phyloP scores from a whole-genome alignment of 257 asterid genomes.

The Anisodus acutangulus region DNA sequence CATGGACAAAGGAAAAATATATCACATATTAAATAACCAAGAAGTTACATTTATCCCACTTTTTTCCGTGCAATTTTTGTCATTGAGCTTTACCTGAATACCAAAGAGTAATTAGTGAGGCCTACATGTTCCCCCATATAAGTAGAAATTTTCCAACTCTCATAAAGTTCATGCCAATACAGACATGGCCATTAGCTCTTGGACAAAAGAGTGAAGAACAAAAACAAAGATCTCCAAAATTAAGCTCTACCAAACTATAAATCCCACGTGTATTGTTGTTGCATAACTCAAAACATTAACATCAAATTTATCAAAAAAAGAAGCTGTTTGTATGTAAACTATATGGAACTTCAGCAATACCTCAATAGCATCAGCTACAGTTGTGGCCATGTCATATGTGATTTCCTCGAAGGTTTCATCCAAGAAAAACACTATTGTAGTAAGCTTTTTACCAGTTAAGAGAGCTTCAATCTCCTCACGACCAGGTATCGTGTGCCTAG shows the following conservation, averaged over 20 bases:
- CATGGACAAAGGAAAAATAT: conserved; percentile 7
- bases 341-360: conserved; percentile 50
- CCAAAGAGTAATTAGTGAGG: not conserved
- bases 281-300: not conserved
- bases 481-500: conserved; percentile 86
- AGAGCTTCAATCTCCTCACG: conserved; percentile 96
- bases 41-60: not conserved
- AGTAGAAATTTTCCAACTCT: not conserved
- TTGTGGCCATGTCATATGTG: conserved; percentile 94
- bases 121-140: conserved; percentile 13
- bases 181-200: not conserved
- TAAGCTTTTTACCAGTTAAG: conserved; percentile 89
- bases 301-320: not conserved
- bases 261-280: not conserved
- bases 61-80: not conserved
- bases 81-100: conserved; percentile 2
- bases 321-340: not conserved
- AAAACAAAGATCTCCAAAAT: conserved; percentile 12
- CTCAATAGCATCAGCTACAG: conserved; percentile 96
- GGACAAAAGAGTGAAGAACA: not conserved
- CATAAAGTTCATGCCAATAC: not conserved
- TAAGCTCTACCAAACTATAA: not conserved
- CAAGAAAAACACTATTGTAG: conserved; percentile 93
- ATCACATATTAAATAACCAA: not conserved
- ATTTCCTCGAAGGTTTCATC: conserved; percentile 99